Conservation (phyloP, 257 asterid species). For the Solanum microdontum region DNA sequence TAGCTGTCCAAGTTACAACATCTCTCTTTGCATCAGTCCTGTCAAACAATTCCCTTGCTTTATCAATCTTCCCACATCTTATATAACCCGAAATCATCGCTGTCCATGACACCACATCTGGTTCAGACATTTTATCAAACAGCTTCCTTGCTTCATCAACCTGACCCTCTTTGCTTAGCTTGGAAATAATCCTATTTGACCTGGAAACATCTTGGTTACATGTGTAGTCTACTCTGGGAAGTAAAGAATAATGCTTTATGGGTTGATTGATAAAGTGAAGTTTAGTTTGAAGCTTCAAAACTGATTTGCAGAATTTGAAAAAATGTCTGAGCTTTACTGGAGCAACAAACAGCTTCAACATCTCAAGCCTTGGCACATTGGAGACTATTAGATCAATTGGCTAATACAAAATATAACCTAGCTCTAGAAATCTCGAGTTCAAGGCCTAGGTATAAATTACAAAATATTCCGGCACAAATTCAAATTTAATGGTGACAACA, state of each 20-base stretch:
- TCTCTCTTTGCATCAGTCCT: constrained; percentile 40
- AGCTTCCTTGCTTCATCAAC: constrained; percentile 33
- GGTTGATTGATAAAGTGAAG: not conserved
- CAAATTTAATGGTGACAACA: not conserved
- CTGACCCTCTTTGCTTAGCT: constrained; percentile 26
- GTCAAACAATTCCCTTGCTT: constrained; percentile 42
- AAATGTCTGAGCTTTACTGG: not conserved
- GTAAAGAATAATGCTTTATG: constrained; percentile 3
- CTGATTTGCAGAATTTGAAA: not conserved
- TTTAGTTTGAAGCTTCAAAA: not conserved
- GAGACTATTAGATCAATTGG: not conserved
- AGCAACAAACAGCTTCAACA: not conserved
- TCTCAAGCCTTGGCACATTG: not conserved
- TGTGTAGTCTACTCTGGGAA: constrained; percentile 28
- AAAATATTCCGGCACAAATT: not conserved
- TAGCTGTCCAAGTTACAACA: constrained; percentile 50
- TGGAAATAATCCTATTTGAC: constrained; percentile 36
- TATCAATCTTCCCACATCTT: constrained; percentile 31
- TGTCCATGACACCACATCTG: constrained; percentile 63
- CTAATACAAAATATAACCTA: not conserved
- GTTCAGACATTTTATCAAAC: constrained; percentile 60
- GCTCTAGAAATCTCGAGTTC: not conserved
- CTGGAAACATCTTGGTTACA: constrained; percentile 21
- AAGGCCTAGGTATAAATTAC: not conserved
- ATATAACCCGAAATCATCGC: constrained; percentile 52